Conservation (phyloP, 805 yeast genomes). For the Schwanniomyces occidentalis region DNA sequence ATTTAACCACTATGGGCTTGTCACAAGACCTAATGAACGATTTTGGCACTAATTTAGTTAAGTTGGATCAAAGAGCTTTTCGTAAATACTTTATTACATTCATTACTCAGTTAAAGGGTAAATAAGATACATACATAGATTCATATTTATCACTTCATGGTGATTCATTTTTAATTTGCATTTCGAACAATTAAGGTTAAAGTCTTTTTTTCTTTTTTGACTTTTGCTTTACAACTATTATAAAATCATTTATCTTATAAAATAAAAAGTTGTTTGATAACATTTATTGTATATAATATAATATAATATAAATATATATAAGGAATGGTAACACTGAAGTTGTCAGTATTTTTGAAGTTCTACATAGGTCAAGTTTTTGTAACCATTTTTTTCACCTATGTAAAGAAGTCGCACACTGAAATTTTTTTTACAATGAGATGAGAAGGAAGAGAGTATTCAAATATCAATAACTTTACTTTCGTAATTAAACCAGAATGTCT, state of each 20-base stretch:
- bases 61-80: slow-evolving; percentile 60
- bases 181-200: background rate
- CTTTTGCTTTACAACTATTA: too few relatives aligned
- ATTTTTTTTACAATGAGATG: slow-evolving; percentile 5
- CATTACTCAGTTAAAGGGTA: slow-evolving; percentile 34
- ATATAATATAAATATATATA: too few relatives aligned
- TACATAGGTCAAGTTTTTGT: too few relatives aligned
- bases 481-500: slow-evolving; percentile 8
- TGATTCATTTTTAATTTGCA: slow-evolving; percentile 5
- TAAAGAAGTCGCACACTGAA: too few relatives aligned
- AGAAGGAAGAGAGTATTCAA: slow-evolving; percentile 1
- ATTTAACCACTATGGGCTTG: slow-evolving; percentile 56
- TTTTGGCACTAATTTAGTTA: slow-evolving; percentile 58
- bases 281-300: too few relatives aligned
- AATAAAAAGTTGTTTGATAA: too few relatives aligned
- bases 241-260: too few relatives aligned
- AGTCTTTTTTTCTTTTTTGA: background rate
- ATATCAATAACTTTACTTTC: background rate
- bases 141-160: slow-evolving; percentile 2
- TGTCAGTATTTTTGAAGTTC: too few relatives aligned
- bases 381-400: too few relatives aligned
- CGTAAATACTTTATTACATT: slow-evolving; percentile 63
- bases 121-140: slow-evolving; percentile 5
- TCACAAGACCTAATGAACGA: slow-evolving; percentile 61
- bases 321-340: too few relatives aligned